Conservation (phyloP, 352 stramenopile species). For the Phytophthora fragariaefolia region DNA sequence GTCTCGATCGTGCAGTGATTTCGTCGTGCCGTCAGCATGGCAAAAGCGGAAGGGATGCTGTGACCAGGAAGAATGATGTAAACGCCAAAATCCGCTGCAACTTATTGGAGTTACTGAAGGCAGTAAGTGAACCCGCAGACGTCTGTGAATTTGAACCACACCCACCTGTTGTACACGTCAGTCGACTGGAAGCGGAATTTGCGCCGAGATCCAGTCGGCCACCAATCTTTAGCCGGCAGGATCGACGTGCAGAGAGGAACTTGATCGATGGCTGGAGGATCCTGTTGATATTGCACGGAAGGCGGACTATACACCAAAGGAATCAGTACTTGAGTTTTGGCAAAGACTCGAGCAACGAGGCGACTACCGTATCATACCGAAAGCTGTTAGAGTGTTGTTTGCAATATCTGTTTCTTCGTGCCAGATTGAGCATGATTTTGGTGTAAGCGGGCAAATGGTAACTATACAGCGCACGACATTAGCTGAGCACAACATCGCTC, state of each 20-base stretch:
- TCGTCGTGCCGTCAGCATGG: conserved; percentile 16
- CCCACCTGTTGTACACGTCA: neutral
- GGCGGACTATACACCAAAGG: neutral
- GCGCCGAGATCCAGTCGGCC: neutral
- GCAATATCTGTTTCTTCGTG: conserved; percentile 9
- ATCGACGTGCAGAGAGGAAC: conserved; percentile 17
- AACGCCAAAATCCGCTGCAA: conserved; percentile 13
- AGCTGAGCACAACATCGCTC: conserved; percentile 8
- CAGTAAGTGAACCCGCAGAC: conserved; percentile 5
- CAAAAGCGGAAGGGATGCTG: conserved; percentile 3
- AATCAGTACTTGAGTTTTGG: conserved; percentile 24
- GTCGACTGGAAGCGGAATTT: conserved; percentile 11
- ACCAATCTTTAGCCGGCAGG: neutral
- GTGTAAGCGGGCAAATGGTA: too few relatives aligned
- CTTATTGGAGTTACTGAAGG: conserved; percentile 5
- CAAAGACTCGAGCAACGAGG: conserved; percentile 1
- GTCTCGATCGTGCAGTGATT: conserved; percentile 5
- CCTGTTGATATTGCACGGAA: conserved; percentile 5
- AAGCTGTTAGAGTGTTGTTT: conserved; percentile 17
- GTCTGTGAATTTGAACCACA: too few relatives aligned
- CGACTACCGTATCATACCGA: conserved; percentile 19
- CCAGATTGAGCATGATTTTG: conserved; percentile 27
- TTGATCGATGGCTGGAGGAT: conserved; percentile 13
- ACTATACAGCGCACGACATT: conserved; percentile 19
- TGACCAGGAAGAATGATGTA: conserved; percentile 7